phyloP scores from a whole-genome alignment of 371 early-diverging fungal genomes.

The Lichtheimia ornata region DNA sequence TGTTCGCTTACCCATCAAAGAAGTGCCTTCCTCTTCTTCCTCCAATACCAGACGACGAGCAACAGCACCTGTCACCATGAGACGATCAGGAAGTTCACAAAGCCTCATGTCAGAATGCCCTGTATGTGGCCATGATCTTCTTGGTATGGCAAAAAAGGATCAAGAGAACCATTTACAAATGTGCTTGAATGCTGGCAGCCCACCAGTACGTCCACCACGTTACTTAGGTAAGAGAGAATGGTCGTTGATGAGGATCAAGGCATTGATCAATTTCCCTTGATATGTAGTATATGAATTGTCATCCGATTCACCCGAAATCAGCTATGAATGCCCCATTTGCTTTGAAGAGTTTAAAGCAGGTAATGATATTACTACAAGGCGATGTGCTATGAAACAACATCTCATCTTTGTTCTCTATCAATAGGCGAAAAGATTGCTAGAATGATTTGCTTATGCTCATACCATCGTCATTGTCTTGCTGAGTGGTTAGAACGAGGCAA shows the following conservation, averaged over 20 bases:
- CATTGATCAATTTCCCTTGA: background rate
- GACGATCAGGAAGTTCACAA: conserved; percentile 48
- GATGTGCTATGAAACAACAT: background rate
- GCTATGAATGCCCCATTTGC: conserved; percentile 88
- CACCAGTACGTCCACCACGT: conserved; percentile 57
- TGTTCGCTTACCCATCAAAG: conserved; percentile 23
- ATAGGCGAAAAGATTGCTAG: conserved; percentile 74
- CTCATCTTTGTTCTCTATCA: background rate
- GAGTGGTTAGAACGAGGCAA: conserved; percentile 73
- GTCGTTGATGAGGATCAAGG: background rate
- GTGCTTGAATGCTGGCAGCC: conserved; percentile 61
- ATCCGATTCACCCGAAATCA: conserved; percentile 59
- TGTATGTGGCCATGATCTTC: conserved; percentile 63
- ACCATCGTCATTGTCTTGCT: conserved; percentile 78
- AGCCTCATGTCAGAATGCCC: conserved; percentile 82
- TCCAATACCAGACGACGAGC: conserved; percentile 7
- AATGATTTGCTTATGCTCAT: conserved; percentile 86
- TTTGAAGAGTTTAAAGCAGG: conserved; percentile 84
- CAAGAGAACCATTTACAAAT: conserved; percentile 81
- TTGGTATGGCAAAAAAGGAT: conserved; percentile 49
- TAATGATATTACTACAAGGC: conserved; percentile 17
- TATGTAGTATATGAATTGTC: conserved; percentile 58
- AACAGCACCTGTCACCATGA: conserved; percentile 23
- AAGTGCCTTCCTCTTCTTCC: conserved; percentile 12
- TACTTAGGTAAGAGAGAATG: conserved; percentile 63